Conservation (phyloP, 371 early-diverging fungal species). For the Zancudomyces culisetae region DNA sequence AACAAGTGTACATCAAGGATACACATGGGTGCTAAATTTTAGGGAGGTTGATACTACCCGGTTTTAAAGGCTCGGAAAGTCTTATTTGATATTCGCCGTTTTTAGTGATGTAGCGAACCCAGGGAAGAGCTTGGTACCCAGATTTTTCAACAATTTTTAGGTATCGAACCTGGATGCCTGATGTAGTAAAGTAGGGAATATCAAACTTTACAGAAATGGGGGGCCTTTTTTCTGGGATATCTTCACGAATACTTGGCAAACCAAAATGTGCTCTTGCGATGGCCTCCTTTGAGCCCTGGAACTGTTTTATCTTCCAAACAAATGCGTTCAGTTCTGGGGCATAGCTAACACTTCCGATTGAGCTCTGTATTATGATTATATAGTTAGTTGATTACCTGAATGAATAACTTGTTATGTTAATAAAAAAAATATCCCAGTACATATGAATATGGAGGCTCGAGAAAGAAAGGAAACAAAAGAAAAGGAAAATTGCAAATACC, state of each 20-base stretch:
- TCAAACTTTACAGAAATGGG: conserved; percentile 95
- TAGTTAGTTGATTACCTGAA: too few species aligned
- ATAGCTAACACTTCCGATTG: conserved; percentile 78
- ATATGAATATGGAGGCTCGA: too few species aligned
- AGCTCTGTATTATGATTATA: conserved; percentile 31
- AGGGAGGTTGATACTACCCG: conserved; percentile 16
- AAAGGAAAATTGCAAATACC: conserved; percentile 24
- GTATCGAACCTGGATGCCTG: conserved; percentile 95
- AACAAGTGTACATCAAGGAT: neutral
- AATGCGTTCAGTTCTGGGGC: conserved; percentile 83
- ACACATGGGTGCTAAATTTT: too few species aligned
- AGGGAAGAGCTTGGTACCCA: conserved; percentile 95
- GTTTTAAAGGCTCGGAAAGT: conserved; percentile 26
- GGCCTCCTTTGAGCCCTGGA: conserved; percentile 93
- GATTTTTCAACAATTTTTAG: conserved; percentile 96
- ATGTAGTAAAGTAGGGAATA: conserved; percentile 94
- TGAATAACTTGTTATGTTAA: too few species aligned
- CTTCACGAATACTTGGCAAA: conserved; percentile 64
- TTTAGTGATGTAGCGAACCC: conserved; percentile 97
- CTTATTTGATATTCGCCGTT: conserved; percentile 54
- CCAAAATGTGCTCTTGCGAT: conserved; percentile 92
- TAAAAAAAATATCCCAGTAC: too few species aligned
- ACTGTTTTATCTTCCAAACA: conserved; percentile 96
- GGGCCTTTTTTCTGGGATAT: conserved; percentile 62
- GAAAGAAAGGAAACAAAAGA: neutral